Base-by-base conservation (phyloP, 768 basidiomycete genomes). In the Hebeloma cylindrosporum region DNA sequence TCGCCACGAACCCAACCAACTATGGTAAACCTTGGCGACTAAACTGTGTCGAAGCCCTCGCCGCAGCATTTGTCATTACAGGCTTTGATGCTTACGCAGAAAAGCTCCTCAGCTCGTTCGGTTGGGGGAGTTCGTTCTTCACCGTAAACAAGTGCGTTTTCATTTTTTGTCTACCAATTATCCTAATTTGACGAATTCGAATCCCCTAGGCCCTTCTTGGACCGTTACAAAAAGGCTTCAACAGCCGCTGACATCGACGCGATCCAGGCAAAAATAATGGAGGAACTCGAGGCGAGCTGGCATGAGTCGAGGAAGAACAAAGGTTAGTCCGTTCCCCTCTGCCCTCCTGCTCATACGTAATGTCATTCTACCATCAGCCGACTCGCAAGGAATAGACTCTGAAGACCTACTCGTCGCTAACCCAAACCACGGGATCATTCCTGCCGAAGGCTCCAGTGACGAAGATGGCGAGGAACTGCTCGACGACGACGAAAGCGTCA, bases 21-120 rank as follows among this genome's bases (percentile, higher is more conserved):
- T 99, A 98, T 55, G 96, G 96, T 7, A 93, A 92, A 63, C 96
- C 96, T 0, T 97, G 93, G 93, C 74, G 86, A 37, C 72, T 99
- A 29, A 97, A 95, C 57, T 97, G 95, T 52, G 94, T 90, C 21
- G 93, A 95, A 65, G 90, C 91, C 0, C 76, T 97, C 4, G 94
- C 96, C 0, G 96, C 95, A 0, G 88, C 93, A 0, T 94, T 99
- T 56, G 96, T 91, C 63, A 87, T 98, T 56, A 88, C 90, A 0
- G 92, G 94, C 0, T 91, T 93, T 50, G 77, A 88, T 52, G 60
- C 74, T 0, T 85, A 92, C 59, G 94, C 91, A 0, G 87, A 93
- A 40, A 73, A 74, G 18, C 62, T 99, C 16, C 64, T 98, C 23
- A 75, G 73, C 41, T 82, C 80, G 6, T 99, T 98, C 60, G 87